These are phyloP conservation scores for Laguncularia racemosa DNA, from an alignment of 345 rosid genomes.

Conservation along the genomic window DNA sequence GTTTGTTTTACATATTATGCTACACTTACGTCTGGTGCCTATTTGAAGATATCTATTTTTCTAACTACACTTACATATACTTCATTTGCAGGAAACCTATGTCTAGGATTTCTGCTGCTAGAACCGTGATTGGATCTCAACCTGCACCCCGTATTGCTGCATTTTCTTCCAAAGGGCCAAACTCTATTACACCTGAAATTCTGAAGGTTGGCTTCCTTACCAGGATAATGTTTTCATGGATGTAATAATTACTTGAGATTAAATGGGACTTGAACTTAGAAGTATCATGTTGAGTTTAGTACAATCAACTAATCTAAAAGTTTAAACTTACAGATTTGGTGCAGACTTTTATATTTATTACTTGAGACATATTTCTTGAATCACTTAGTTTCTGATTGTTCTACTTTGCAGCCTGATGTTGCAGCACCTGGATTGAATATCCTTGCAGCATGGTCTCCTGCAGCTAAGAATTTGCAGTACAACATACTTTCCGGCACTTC, in stretches of 20 bases:
- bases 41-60: conserved; percentile 6
- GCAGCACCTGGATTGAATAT: conserved; percentile 54
- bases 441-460: conserved; percentile 60
- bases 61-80: conserved; percentile 8
- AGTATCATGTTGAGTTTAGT: too few species aligned
- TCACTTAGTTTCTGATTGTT: neutral
- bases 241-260: too few species aligned
- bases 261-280: too few species aligned
- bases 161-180: conserved; percentile 53
- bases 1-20: conserved; percentile 18
- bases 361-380: neutral
- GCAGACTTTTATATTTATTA: neutral
- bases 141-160: conserved; percentile 44
- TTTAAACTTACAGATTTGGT: too few species aligned
- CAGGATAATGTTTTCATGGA: too few species aligned
- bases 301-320: too few species aligned
- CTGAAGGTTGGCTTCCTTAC: conserved; percentile 25
- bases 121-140: conserved; percentile 34
- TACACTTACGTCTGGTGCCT: neutral
- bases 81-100: conserved; percentile 26
- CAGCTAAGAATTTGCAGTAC: conserved; percentile 27
- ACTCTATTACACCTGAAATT: conserved; percentile 43
- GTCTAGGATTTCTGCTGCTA: conserved; percentile 32
- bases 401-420: conserved; percentile 41
- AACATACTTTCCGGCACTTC: conserved; percentile 65